Percentiles rank a stretch among this genome's conserved stretches.
Conservation (phyloP, 2,329 filamentous ascomycete species). For the Fusarium sororula region DNA sequence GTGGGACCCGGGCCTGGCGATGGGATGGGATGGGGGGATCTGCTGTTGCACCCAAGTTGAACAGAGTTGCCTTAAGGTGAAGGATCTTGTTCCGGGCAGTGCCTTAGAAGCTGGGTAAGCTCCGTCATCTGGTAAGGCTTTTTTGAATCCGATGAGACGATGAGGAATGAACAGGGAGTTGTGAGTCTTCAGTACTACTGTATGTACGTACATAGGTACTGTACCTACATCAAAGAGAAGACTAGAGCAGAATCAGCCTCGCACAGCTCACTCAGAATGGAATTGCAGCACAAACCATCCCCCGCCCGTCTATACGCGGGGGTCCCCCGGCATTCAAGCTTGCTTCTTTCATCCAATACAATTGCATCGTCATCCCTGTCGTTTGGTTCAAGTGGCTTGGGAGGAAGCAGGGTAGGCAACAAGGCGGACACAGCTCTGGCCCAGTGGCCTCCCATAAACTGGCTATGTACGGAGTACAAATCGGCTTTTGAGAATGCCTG, state of each 20-base stretch:
- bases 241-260: slow-evolving; percentile 21
- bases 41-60: neutral
- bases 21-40: neutral
- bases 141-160: neutral
- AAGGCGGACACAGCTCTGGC: slow-evolving; percentile 38
- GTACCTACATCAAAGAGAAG: neutral
- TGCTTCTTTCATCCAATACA: slow-evolving; percentile 21
- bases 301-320: neutral
- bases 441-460: neutral
- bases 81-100: neutral
- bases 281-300: slow-evolving; percentile 19
- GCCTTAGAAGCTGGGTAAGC: neutral
- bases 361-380: slow-evolving; percentile 21
- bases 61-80: neutral
- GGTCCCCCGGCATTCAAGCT: neutral
- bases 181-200: neutral
- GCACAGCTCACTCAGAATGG: slow-evolving; percentile 37
- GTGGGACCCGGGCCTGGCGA: neutral
- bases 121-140: neutral
- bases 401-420: slow-evolving; percentile 37
- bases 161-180: neutral
- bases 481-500: slow-evolving; percentile 18
- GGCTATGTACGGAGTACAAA: neutral
- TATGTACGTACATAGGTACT: neutral
- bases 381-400: slow-evolving; percentile 28